Percentiles rank a stretch among this genome's conserved stretches.
These are phyloP conservation scores for Citrus maxima DNA, from an alignment of 345 rosid genomes.

Conservation along the genomic window DNA sequence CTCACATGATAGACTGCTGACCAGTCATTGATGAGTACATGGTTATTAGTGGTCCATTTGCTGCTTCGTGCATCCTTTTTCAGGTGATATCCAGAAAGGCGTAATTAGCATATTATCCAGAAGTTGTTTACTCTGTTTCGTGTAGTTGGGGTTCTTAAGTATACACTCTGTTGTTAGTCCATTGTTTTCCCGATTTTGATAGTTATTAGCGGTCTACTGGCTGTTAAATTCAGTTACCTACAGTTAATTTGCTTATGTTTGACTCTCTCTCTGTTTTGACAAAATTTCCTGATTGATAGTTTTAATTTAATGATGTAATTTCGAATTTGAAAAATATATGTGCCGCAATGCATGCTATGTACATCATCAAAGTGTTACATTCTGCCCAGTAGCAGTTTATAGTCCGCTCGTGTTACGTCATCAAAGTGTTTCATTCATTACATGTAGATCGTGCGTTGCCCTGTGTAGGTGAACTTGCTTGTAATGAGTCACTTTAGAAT, in stretches of 20 bases:
- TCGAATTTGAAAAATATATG: background rate
- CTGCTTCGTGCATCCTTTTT: background rate
- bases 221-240: background rate
- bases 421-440: background rate
- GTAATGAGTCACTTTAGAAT: background rate
- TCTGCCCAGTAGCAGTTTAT: background rate
- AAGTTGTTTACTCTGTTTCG: background rate
- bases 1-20: background rate
- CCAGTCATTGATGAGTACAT: background rate
- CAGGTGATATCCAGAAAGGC: background rate
- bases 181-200: background rate
- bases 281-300: background rate
- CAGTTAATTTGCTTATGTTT: background rate
- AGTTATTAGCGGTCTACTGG: background rate
- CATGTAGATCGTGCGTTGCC: background rate
- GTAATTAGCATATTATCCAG: background rate
- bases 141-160: background rate
- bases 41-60: background rate
- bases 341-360: background rate
- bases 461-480: background rate
- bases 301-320: background rate
- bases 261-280: background rate
- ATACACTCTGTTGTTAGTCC: background rate
- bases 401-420: background rate
- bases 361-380: background rate